Base-by-base conservation (phyloP, 106 monocot genomes). In the Acorus calamus region DNA sequence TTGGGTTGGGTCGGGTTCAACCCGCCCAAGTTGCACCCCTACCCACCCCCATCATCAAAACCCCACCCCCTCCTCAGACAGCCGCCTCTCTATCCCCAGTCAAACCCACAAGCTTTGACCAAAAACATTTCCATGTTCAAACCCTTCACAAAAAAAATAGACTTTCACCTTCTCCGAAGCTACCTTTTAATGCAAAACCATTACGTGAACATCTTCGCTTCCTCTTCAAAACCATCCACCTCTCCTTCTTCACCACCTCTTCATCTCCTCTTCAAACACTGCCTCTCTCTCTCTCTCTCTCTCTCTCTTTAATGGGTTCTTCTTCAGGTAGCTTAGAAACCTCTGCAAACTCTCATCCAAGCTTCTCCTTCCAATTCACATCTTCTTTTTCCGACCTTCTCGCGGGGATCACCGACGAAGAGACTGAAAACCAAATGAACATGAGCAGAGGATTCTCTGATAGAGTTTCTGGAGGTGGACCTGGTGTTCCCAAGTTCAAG, bases 401-500 rank as follows among this genome's bases (percentile, higher is more conserved):
- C 53, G 50, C 63, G 2, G 78, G 69, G 28, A 68, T 49, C 45
- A 65, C 49, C 42, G 77, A 74, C 10, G 72, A 67, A 13, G 70
- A 76, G 8, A 44, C 7, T 10, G 60, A 52, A 9, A 54, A 55
- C 11, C 47, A 53, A 4, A 5, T 7, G 11, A 11, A 65, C 0
- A n/a, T 8, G 49, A n/a, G 5, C 13, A 12, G 50, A 8, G 71
- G 50, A 52, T 13, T 44, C 13, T 42, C 44, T 5, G 48, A 46
- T 7, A 7, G 14, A 11, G 14, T 47, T 0, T 5, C 14, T 3
- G 14, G 66, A 7, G 60, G 63, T 8, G 56, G 60, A 8, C 28
- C 28, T 28, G 80, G 84, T 0, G 64, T 76, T 9, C 81, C 89
- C 7, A 94, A 84, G 80, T 94, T 90, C 73, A 90, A 83, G 65